A percentile compares a stretch with the other conserved stretches of the same genome.
Evolutionary conservation across 805 yeast species (phyloP).

Genomic region (Wickerhamiella domercqiae): DNA sequence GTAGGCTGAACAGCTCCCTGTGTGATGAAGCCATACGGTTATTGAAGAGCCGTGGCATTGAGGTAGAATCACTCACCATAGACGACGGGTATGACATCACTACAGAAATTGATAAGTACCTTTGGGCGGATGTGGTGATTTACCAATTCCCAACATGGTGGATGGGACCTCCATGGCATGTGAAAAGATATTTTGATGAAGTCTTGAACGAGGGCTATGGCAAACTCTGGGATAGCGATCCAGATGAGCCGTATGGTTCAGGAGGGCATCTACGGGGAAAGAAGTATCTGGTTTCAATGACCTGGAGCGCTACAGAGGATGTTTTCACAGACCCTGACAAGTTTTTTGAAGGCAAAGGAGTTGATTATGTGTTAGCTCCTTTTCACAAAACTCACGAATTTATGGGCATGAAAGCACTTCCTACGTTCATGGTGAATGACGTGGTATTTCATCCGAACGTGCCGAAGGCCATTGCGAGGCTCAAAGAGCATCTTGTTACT

Average conservation of each 20-base stretch:
- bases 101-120: not conserved
- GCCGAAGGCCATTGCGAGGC: not conserved
- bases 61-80: not conserved
- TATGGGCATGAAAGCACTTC: not conserved
- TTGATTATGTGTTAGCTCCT: not conserved
- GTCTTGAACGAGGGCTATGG: not conserved
- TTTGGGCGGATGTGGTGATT: slow-evolving; percentile 1
- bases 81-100: not conserved
- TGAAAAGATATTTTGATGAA: not conserved
- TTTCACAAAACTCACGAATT: not conserved
- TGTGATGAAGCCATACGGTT: not conserved
- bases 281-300: not conserved
- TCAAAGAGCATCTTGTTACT: not conserved
- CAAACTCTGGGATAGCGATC: not conserved
- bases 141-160: slow-evolving; percentile 1
- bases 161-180: not conserved
- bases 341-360: not conserved
- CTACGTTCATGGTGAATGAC: not conserved
- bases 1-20: not conserved
- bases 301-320: not conserved
- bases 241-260: not conserved
- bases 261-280: not conserved
- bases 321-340: not conserved
- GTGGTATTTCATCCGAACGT: not conserved
- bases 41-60: not conserved